A percentile compares a stretch with the other conserved stretches of the same genome.
Conservation (phyloP, 495 filamentous ascomycete species). For the Platismatia glauca region DNA sequence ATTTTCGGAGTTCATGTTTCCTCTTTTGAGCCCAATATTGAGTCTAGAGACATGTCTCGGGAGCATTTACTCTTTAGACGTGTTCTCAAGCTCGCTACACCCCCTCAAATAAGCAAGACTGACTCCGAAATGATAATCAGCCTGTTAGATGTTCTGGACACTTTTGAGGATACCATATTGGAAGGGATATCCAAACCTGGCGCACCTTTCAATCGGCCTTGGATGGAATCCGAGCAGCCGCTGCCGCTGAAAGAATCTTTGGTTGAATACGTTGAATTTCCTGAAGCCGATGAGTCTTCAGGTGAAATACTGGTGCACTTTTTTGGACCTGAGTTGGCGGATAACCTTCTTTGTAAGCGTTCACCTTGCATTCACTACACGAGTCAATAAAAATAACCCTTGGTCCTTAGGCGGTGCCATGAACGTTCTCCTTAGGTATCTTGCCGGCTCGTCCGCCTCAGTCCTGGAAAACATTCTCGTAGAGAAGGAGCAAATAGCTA, state of each 20-base stretch:
- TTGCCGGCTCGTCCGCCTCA: conserved; percentile 86
- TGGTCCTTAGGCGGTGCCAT: conserved; percentile 53
- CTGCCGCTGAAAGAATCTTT: conserved; percentile 59
- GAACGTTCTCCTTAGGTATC: conserved; percentile 68
- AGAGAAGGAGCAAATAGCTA: conserved; percentile 86
- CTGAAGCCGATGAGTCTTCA: conserved; percentile 88
- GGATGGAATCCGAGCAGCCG: conserved; percentile 76
- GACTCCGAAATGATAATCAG: too few relatives aligned
- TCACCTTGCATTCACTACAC: too few relatives aligned
- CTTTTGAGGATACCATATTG: conserved; percentile 80
- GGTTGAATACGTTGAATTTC: conserved; percentile 76
- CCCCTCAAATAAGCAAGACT: too few relatives aligned
- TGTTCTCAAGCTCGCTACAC: too few relatives aligned
- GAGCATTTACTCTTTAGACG: too few relatives aligned
- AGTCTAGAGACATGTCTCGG: too few relatives aligned
- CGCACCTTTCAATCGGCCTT: conserved; percentile 76
- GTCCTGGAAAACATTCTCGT: conserved; percentile 86
- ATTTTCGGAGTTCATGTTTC: too few relatives aligned
- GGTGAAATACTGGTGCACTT: conserved; percentile 79
- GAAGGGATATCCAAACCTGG: conserved; percentile 65
- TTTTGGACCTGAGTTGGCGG: conserved; percentile 70
- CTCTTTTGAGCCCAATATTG: too few relatives aligned
- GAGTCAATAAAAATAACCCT: too few relatives aligned
- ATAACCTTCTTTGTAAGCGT: conserved; percentile 44
- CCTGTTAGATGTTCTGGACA: conserved; percentile 69